Percentiles rank a stretch among this genome's conserved stretches.
These are phyloP conservation scores for Alternaria rosae DNA, from an alignment of 2,329 filamentous ascomycete genomes.

Conservation along the genomic window DNA sequence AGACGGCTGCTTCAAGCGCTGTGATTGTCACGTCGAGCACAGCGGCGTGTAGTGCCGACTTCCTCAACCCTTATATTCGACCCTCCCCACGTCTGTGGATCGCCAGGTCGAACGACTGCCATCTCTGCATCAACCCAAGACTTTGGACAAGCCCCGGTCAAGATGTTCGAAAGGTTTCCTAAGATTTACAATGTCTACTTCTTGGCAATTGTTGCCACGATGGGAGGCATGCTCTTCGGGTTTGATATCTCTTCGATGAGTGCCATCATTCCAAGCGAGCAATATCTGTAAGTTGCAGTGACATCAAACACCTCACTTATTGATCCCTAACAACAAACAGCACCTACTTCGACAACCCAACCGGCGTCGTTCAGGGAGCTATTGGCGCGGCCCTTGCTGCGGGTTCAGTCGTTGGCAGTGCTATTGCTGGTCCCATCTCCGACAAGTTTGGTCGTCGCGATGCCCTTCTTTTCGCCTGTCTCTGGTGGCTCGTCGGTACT, in stretches of 20 bases:
- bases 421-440: conserved; percentile 65
- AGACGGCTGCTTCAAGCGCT: conserved; percentile 1
- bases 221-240: conserved; percentile 75
- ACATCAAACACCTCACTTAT: neutral
- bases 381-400: conserved; percentile 68
- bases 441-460: conserved; percentile 64
- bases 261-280: conserved; percentile 39
- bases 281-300: conserved; percentile 26
- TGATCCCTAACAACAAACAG: conserved; percentile 14
- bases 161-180: conserved; percentile 51
- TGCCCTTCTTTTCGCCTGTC: conserved; percentile 61
- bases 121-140: conserved; percentile 6
- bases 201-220: conserved; percentile 64
- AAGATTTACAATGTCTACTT: conserved; percentile 66
- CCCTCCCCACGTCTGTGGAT: conserved; percentile 3
- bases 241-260: conserved; percentile 83
- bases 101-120: conserved; percentile 6
- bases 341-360: conserved; percentile 60
- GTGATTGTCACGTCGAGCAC: neutral
- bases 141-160: conserved; percentile 20
- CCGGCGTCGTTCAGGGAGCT: conserved; percentile 57
- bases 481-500: conserved; percentile 67
- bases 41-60: conserved; percentile 1
- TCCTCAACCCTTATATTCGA: conserved; percentile 17
- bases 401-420: conserved; percentile 71